Evolutionary conservation across 805 yeast genomes (phyloP).

Genomic region (Nakazawaea populi): DNA sequence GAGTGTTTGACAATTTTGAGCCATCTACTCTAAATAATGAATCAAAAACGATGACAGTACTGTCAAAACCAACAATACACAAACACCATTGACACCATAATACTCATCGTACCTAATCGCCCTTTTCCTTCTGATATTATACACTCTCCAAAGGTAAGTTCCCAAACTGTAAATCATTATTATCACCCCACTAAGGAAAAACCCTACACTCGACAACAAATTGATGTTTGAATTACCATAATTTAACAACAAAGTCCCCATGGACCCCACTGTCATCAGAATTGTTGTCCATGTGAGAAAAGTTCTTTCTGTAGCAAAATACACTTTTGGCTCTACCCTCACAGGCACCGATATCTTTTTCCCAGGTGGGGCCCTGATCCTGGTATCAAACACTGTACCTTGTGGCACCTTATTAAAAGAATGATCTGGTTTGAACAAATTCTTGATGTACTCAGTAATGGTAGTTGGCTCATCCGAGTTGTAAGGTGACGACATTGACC

Average conservation of each 20-base stretch:
- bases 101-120: constrained; percentile 84
- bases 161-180: constrained; percentile 69
- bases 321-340: constrained; percentile 97
- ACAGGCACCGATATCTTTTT: constrained; percentile 87
- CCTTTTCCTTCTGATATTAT: constrained; percentile 74
- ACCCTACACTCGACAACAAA: constrained; percentile 78
- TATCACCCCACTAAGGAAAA: constrained; percentile 72
- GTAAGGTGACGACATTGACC: neutral
- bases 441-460: constrained; percentile 6
- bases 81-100: constrained; percentile 80
- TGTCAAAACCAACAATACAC: constrained; percentile 32
- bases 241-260: constrained; percentile 79
- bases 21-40: constrained; percentile 2
- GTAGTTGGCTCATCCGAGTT: neutral
- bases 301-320: constrained; percentile 96
- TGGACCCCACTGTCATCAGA: constrained; percentile 80
- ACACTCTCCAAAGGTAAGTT: constrained; percentile 75
- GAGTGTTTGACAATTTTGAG: neutral
- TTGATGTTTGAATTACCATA: constrained; percentile 73
- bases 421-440: constrained; percentile 28
- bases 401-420: constrained; percentile 55
- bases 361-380: constrained; percentile 76
- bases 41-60: constrained; percentile 6
- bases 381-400: constrained; percentile 57
- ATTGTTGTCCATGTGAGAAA: constrained; percentile 91